Percentiles rank a stretch among this genome's conserved stretches.
phyloP scores from a whole-genome alignment of 768 basidiomycete species.

The Leccinum olivaceopallidum region DNA sequence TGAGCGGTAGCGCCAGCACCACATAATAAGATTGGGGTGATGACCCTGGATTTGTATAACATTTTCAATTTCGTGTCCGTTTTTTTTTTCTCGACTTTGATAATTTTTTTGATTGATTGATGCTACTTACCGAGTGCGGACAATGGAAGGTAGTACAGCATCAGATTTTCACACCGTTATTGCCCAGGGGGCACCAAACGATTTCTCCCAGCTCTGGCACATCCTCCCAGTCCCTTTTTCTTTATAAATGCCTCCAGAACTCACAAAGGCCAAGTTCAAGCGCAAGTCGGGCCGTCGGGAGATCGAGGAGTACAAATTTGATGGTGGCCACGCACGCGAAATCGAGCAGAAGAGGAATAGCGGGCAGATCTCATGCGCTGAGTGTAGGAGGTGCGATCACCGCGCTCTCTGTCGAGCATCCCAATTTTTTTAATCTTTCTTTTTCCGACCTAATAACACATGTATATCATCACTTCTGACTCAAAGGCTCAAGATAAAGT shows the following conservation, averaged over 20 bases:
- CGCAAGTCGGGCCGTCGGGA: constrained; percentile 52
- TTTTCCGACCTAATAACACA: constrained; percentile 22
- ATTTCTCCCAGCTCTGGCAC: constrained; percentile 21
- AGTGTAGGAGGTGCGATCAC: constrained; percentile 77
- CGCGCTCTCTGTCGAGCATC: constrained; percentile 33
- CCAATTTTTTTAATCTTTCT: constrained; percentile 15
- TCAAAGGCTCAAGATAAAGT: constrained; percentile 73
- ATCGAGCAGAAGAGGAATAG: constrained; percentile 73
- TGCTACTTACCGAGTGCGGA: constrained; percentile 7
- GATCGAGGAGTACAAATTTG: constrained; percentile 49
- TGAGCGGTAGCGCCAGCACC: background rate
- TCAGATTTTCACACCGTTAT: constrained; percentile 32
- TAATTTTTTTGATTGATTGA: background rate
- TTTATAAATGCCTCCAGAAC: constrained; percentile 54
- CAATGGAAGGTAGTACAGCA: constrained; percentile 14
- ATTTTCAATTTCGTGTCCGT: background rate
- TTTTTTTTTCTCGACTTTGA: background rate
- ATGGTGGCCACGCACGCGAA: constrained; percentile 58
- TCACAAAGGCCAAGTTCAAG: constrained; percentile 49
- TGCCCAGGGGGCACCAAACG: constrained; percentile 5
- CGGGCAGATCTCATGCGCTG: constrained; percentile 78
- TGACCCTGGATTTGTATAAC: constrained; percentile 1
- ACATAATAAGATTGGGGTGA: background rate
- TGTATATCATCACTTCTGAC: background rate
- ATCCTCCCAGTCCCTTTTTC: constrained; percentile 9